Base-by-base conservation (phyloP, 805 yeast species). In the Sungouiozyma ichnusensis region DNA sequence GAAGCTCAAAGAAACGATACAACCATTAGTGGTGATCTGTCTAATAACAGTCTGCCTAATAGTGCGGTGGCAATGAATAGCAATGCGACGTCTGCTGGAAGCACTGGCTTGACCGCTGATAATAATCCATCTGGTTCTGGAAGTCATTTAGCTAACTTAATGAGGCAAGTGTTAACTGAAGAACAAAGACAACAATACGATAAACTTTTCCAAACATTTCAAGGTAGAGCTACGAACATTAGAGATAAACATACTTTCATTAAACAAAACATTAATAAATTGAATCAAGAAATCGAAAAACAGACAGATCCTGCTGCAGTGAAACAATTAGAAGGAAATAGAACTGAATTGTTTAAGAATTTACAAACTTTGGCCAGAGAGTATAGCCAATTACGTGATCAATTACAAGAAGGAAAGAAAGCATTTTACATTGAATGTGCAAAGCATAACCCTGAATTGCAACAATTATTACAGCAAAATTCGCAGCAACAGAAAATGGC, bases 361-460 rank as follows among this genome's bases (percentile, higher is more conserved):
- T 40, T 61, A 44, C 52, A 54, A 39, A 46, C 52, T 24, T 38
- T 59, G 40, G 46, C 50, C 27, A 46, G 46, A 16, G 63, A 58
- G 29, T 58, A 51, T 35, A 52, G 47, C 33, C 53, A 48, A 7
- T 43, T 61, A 27, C 57, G 52, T 31, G 54, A 51, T 33, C 57
- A 57, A 37, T 55, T 53, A 24, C 54, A 55, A 40, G 57, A 55
- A 35, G 55, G 52, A 13, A 59, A 59, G 36, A 58, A 51, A 39
- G 53, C 48, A 35, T 61, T 61, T 40, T 62, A 57, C 43, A 51
- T 62, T 11, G 64, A 61, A 38, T 60, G 63, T 44, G 63, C 65
- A 5, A 55, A 59, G 36, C 48, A 52, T 14, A 62, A 62, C 42
- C 58, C 62, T 16, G 57, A 52, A 14, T 41, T 62, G 36, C 62